Percentiles rank a stretch among this genome's conserved stretches.
phyloP scores from a whole-genome alignment of 441 rosid species.

The Mallotus repandus region DNA sequence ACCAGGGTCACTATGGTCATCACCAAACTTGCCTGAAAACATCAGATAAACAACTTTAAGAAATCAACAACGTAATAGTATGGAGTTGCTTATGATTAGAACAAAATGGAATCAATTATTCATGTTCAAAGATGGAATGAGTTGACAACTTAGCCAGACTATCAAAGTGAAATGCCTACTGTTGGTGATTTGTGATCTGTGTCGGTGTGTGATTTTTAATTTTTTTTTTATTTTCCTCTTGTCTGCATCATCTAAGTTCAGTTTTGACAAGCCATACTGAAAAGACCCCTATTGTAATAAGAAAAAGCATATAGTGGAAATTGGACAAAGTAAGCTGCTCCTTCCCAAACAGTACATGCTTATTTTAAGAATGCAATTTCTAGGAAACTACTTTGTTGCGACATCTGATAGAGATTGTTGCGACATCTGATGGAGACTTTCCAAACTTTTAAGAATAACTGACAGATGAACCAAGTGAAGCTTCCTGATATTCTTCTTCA shows the following conservation, averaged over 20 bases:
- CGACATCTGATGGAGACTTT: neutral
- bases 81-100: neutral
- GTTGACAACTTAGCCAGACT: neutral
- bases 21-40: constrained; percentile 31
- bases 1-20: constrained; percentile 20
- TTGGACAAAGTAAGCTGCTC: neutral
- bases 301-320: constrained; percentile 3
- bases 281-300: neutral
- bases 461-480: neutral
- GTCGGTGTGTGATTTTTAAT: neutral
- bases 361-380: constrained; percentile 22
- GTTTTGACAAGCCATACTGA: neutral
- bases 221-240: neutral
- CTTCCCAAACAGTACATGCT: neutral
- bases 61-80: too few relatives aligned
- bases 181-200: neutral
- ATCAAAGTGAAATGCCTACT: neutral
- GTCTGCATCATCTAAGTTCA: neutral
- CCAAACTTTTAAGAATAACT: neutral
- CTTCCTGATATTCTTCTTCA: neutral
- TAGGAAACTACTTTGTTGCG: constrained; percentile 22
- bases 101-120: neutral
- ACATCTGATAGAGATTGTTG: neutral
- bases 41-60: constrained; percentile 18
- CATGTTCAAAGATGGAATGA: neutral